These are phyloP conservation scores for Sphagnum tenellum DNA, from an alignment of 225 moss, liverwort and hornwort species.

Conservation along the genomic window DNA sequence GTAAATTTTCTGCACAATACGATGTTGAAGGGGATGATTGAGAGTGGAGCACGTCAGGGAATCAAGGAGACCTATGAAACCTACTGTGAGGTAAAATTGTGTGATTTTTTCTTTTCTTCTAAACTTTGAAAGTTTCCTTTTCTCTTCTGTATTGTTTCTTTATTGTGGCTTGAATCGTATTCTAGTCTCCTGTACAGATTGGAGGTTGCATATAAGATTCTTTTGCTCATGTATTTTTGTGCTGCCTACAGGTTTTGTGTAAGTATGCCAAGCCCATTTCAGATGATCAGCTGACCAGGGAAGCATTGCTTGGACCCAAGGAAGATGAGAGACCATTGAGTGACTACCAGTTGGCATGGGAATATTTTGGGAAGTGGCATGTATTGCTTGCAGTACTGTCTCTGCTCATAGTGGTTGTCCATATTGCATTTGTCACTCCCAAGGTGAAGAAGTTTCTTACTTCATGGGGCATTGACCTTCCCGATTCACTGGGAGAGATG, in stretches of 20 bases:
- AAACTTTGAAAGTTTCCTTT: background rate
- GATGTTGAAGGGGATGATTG: slow-evolving; percentile 70
- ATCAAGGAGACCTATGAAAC: slow-evolving; percentile 57
- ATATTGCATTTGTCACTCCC: slow-evolving; percentile 60
- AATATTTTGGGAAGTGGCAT: slow-evolving; percentile 85
- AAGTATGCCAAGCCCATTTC: slow-evolving; percentile 42
- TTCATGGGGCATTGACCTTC: slow-evolving; percentile 64
- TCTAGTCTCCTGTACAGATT: too few species aligned
- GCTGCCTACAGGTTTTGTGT: slow-evolving; percentile 28
- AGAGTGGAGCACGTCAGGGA: slow-evolving; percentile 66
- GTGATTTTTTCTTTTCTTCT: too few species aligned
- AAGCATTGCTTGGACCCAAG: slow-evolving; percentile 1
- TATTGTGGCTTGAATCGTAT: background rate
- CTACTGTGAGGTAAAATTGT: slow-evolving; percentile 25
- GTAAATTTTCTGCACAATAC: slow-evolving; percentile 64
- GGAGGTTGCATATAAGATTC: too few species aligned
- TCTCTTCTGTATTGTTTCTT: background rate
- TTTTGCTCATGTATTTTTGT: background rate
- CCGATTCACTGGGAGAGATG: slow-evolving; percentile 71
- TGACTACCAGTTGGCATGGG: slow-evolving; percentile 68
- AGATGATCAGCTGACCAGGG: slow-evolving; percentile 8
- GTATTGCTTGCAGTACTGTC: slow-evolving; percentile 62
- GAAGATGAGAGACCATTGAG: slow-evolving; percentile 51
- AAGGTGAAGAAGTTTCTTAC: slow-evolving; percentile 34
- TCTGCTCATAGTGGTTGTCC: slow-evolving; percentile 46